Percentiles rank a stretch among this genome's conserved stretches.
These are phyloP conservation scores for Fennellomyces sp. DNA, from an alignment of 371 early-diverging fungal genomes.

Conservation along the genomic window DNA sequence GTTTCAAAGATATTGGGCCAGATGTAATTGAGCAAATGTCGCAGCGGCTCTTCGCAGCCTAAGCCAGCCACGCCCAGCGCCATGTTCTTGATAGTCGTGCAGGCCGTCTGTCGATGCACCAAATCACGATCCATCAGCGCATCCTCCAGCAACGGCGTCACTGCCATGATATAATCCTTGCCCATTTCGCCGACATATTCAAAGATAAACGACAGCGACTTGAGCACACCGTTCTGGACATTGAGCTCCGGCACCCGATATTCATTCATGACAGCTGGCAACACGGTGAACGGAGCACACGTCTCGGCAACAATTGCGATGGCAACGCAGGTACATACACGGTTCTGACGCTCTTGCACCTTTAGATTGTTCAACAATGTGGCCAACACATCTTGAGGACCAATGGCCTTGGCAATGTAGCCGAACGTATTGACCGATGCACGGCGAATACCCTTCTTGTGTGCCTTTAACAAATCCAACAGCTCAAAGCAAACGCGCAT, in stretches of 20 bases:
- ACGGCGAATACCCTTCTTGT: constrained; percentile 94
- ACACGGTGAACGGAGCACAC: constrained; percentile 96
- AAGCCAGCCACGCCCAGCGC: constrained; percentile 90
- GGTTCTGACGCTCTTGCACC: constrained; percentile 97
- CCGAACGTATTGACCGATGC: constrained; percentile 97
- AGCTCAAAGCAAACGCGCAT: constrained; percentile 99
- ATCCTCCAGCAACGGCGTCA: constrained; percentile 95
- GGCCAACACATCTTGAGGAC: constrained; percentile 98
- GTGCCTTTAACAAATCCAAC: constrained; percentile 94
- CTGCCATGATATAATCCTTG: constrained; percentile 95
- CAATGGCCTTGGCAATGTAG: constrained; percentile 98
- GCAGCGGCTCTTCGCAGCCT: constrained; percentile 92
- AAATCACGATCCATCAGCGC: constrained; percentile 97
- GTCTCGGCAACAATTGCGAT: constrained; percentile 93
- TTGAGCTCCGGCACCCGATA: constrained; percentile 98
- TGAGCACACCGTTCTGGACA: constrained; percentile 98
- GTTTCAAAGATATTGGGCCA: constrained; percentile 99
- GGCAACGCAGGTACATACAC: constrained; percentile 98
- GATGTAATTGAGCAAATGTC: constrained; percentile 93
- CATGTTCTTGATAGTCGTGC: constrained; percentile 92
- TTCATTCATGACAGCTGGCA: constrained; percentile 98
- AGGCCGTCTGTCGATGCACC: constrained; percentile 97
- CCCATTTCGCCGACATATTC: constrained; percentile 98
- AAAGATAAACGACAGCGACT: constrained; percentile 93
- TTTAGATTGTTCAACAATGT: constrained; percentile 96